Evolutionary conservation across 2,329 filamentous ascomycete species (phyloP).

Genomic region (Rhynchosporium graminicola): DNA sequence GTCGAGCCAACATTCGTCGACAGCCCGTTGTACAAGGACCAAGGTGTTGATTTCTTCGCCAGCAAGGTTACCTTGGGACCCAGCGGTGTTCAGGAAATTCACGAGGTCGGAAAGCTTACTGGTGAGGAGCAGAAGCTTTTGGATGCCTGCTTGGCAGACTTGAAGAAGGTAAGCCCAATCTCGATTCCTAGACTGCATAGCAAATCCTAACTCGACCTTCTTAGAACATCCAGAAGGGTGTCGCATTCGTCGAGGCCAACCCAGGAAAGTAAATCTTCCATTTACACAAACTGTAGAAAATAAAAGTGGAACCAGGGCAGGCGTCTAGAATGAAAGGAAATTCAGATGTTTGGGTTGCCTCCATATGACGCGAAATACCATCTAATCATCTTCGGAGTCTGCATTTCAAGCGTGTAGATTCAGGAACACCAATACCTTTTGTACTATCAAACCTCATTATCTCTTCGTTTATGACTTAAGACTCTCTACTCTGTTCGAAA

Average conservation of each 20-base stretch:
- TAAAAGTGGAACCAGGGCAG: neutral
- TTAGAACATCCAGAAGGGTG: conserved; percentile 91
- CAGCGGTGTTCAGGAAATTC: conserved; percentile 92
- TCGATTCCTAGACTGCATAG: neutral
- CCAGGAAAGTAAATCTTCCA: conserved; percentile 55
- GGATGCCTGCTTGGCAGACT: conserved; percentile 78
- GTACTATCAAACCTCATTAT: conserved; percentile 17
- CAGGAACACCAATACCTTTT: conserved; percentile 12
- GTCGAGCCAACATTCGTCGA: conserved; percentile 97
- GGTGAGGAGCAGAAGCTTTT: conserved; percentile 86
- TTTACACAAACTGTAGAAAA: neutral
- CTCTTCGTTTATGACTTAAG: conserved; percentile 13
- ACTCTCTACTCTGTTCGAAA: conserved; percentile 9
- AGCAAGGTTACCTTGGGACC: conserved; percentile 94
- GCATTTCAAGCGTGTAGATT: conserved; percentile 19
- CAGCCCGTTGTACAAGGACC: conserved; percentile 96
- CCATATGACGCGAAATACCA: conserved; percentile 8
- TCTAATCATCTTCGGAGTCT: conserved; percentile 10
- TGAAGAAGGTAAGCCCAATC: conserved; percentile 59
- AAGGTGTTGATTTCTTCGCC: conserved; percentile 96
- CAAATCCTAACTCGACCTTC: conserved; percentile 36
- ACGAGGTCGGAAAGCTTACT: conserved; percentile 81
- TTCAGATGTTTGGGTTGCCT: conserved; percentile 12
- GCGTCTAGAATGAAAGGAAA: conserved; percentile 16
- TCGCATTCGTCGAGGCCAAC: conserved; percentile 60